Conservation (phyloP, 2,329 filamentous ascomycete species). For the Stemphylium vesicarium region DNA sequence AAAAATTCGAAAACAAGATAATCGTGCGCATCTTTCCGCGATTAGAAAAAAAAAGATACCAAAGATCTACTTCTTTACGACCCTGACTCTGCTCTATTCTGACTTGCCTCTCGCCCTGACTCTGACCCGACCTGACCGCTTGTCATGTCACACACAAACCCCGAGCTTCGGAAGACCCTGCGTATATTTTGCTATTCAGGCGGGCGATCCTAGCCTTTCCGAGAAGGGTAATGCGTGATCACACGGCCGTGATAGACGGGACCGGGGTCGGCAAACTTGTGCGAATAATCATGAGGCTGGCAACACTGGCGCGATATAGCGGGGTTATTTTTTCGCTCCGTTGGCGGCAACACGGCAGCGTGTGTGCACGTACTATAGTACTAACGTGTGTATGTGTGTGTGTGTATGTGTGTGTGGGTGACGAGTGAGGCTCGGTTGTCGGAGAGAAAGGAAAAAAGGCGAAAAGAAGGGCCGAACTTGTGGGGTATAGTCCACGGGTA, state of each 20-base stretch:
- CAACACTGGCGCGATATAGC: background rate
- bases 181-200: background rate
- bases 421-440: slow-evolving; percentile 3
- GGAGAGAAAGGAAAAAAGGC: background rate
- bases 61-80: background rate
- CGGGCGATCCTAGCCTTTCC: slow-evolving; percentile 7
- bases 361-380: background rate
- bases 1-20: background rate
- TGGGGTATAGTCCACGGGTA: background rate
- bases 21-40: background rate
- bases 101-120: slow-evolving; percentile 2
- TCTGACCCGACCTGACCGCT: slow-evolving; percentile 3
- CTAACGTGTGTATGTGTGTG: background rate
- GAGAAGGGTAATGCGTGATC: slow-evolving; percentile 12
- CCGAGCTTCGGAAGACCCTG: slow-evolving; percentile 4
- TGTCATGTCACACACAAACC: slow-evolving; percentile 1
- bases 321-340: background rate
- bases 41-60: background rate
- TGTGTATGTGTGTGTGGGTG: background rate
- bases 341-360: background rate
- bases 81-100: background rate
- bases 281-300: background rate
- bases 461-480: slow-evolving; percentile 12
- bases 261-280: slow-evolving; percentile 10
- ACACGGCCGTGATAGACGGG: slow-evolving; percentile 7